Percentiles rank a stretch among this genome's conserved stretches.
phyloP scores from a whole-genome alignment of 2,329 filamentous ascomycete species.

The Endocalyx cinctus region DNA sequence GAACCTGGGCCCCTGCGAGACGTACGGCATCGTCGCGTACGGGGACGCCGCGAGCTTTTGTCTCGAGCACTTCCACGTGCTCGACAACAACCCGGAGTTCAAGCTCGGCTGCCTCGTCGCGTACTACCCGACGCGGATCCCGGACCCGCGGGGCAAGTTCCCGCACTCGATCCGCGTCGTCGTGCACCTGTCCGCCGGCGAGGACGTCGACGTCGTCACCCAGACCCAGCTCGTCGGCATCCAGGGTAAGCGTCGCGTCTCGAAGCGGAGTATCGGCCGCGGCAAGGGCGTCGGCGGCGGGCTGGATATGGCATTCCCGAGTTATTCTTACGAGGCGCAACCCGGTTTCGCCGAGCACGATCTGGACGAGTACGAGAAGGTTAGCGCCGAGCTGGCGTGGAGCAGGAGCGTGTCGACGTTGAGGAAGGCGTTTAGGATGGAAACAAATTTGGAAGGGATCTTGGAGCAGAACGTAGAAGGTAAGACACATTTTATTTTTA shows the following conservation, averaged over 20 bases:
- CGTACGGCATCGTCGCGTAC: constrained; percentile 39
- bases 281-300: constrained; percentile 34
- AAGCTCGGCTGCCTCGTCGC: constrained; percentile 39
- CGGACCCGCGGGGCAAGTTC: constrained; percentile 36
- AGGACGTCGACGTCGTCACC: constrained; percentile 35
- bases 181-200: constrained; percentile 37
- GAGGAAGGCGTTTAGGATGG: constrained; percentile 58
- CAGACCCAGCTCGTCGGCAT: constrained; percentile 40
- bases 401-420: constrained; percentile 58
- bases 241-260: constrained; percentile 37
- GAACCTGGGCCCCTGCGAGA: constrained; percentile 35
- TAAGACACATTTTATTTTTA: constrained; percentile 26
- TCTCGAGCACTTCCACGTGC: constrained; percentile 39
- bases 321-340: constrained; percentile 42
- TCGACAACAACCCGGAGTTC: constrained; percentile 40
- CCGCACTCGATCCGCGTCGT: constrained; percentile 34
- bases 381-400: constrained; percentile 64
- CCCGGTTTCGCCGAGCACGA: constrained; percentile 69
- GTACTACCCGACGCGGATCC: constrained; percentile 41
- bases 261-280: constrained; percentile 27
- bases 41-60: constrained; percentile 39
- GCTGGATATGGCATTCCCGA: constrained; percentile 31
- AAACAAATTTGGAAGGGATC: constrained; percentile 58
- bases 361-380: constrained; percentile 60
- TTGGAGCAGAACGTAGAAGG: constrained; percentile 63